phyloP scores from a whole-genome alignment of 768 basidiomycete genomes.

The Leccinum olivaceopallidum region DNA sequence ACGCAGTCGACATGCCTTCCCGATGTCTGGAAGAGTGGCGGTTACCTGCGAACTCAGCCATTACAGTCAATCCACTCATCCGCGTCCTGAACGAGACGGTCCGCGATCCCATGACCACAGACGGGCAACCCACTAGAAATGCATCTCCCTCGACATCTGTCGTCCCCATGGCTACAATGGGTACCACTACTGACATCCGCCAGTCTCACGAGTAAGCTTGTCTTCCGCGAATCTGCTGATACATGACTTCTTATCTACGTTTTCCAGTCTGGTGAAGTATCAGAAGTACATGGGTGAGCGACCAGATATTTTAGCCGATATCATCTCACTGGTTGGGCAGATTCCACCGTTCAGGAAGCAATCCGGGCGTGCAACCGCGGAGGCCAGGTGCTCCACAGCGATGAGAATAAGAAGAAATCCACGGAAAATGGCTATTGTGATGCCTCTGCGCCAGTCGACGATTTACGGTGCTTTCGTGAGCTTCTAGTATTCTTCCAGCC shows the following conservation, averaged over 20 bases:
- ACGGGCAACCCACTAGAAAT: no score
- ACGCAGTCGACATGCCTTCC: no score
- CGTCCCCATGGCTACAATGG: no score
- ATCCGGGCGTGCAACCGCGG: background rate
- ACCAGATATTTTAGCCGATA: background rate
- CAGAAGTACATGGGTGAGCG: conserved; percentile 38
- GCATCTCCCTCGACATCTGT: no score
- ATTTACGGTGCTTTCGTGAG: conserved; percentile 58
- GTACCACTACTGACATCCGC: background rate
- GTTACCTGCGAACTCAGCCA: no score
- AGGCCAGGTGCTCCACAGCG: conserved; percentile 37
- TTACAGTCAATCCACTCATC: no score
- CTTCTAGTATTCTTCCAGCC: background rate
- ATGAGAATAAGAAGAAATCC: conserved; percentile 64
- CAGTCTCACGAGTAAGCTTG: background rate
- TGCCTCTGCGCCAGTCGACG: conserved; percentile 55
- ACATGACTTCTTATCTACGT: conserved; percentile 23
- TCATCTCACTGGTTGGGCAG: background rate
- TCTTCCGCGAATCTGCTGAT: background rate
- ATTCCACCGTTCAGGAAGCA: background rate
- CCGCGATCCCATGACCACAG: no score
- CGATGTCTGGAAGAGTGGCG: no score
- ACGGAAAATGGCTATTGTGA: conserved; percentile 71
- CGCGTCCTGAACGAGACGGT: no score
- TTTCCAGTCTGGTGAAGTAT: conserved; percentile 31